Evolutionary conservation across 2,329 filamentous ascomycete genomes (phyloP).

Genomic region (Colletotrichum lentis): DNA sequence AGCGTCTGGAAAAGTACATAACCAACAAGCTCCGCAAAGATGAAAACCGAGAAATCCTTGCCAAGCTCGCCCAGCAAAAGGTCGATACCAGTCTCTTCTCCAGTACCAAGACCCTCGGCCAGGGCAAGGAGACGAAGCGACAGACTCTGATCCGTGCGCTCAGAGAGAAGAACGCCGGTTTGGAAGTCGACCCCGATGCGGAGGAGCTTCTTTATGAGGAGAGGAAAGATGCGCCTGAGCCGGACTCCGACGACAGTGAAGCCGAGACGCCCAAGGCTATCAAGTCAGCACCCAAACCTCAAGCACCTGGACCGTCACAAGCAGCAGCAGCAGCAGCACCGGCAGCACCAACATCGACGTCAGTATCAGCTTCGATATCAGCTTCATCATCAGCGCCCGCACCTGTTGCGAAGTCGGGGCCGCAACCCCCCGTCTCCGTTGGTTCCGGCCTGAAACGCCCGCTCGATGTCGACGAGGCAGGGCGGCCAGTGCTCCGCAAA

Average conservation of each 20-base stretch:
- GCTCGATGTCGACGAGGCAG: slow-evolving; percentile 79
- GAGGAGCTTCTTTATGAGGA: slow-evolving; percentile 63
- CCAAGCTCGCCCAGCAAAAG: slow-evolving; percentile 79
- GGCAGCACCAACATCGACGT: slow-evolving; percentile 6
- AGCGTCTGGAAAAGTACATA: slow-evolving; percentile 73
- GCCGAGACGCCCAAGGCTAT: slow-evolving; percentile 39
- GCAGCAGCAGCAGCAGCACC: slow-evolving; percentile 18
- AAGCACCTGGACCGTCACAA: neutral
- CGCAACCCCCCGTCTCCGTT: slow-evolving; percentile 43
- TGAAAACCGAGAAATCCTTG: slow-evolving; percentile 83
- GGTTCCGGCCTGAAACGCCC: slow-evolving; percentile 89
- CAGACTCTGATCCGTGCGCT: slow-evolving; percentile 72
- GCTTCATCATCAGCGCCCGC: neutral
- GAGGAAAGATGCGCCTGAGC: slow-evolving; percentile 44
- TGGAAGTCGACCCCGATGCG: slow-evolving; percentile 62
- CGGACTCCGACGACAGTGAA: slow-evolving; percentile 46
- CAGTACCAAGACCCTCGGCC: slow-evolving; percentile 80
- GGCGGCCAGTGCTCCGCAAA: slow-evolving; percentile 83
- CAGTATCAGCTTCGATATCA: slow-evolving; percentile 27
- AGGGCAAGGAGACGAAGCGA: slow-evolving; percentile 74
- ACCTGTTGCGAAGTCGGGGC: neutral
- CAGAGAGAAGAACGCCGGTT: slow-evolving; percentile 70
- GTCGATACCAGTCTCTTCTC: slow-evolving; percentile 83
- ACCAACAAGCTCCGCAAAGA: slow-evolving; percentile 95
- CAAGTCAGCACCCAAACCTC: neutral